Conservation (phyloP, 176 grass and related monocot genomes). For the Elymus sibiricus region DNA sequence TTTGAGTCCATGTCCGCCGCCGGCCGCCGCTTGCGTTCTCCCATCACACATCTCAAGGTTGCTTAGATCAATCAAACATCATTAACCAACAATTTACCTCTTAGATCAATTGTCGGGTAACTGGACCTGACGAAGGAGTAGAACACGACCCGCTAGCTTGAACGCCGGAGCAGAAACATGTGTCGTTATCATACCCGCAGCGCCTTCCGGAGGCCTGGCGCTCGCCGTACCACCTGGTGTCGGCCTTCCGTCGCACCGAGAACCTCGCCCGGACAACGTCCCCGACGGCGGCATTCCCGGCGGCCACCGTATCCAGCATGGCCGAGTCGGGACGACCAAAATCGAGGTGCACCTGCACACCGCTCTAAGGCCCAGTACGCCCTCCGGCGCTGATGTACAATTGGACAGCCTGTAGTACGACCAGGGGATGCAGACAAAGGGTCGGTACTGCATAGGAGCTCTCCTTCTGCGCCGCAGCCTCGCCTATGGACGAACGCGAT, state of each 20-base stretch:
- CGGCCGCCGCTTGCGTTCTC: too few species aligned
- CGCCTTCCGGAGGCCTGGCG: constrained; percentile 46
- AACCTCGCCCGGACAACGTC: constrained; percentile 31
- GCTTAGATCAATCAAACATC: too few species aligned
- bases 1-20: too few species aligned
- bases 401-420: constrained; percentile 21
- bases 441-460: not conserved
- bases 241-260: constrained; percentile 28
- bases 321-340: not conserved
- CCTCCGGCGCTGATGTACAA: not conserved
- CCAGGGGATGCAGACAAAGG: not conserved
- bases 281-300: not conserved
- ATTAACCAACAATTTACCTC: too few species aligned
- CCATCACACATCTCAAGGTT: too few species aligned
- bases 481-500: too few species aligned
- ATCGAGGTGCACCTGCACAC: constrained; percentile 13
- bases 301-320: not conserved
- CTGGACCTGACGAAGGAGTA: not conserved
- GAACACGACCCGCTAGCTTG: not conserved
- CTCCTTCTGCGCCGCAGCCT: too few species aligned
- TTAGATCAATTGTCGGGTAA: not conserved
- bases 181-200: constrained; percentile 24
- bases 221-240: constrained; percentile 27
- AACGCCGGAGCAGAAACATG: constrained; percentile 13
- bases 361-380: not conserved